Conservation (phyloP, 2,329 filamentous ascomycete genomes). For the Exophiala xenobiotica region DNA sequence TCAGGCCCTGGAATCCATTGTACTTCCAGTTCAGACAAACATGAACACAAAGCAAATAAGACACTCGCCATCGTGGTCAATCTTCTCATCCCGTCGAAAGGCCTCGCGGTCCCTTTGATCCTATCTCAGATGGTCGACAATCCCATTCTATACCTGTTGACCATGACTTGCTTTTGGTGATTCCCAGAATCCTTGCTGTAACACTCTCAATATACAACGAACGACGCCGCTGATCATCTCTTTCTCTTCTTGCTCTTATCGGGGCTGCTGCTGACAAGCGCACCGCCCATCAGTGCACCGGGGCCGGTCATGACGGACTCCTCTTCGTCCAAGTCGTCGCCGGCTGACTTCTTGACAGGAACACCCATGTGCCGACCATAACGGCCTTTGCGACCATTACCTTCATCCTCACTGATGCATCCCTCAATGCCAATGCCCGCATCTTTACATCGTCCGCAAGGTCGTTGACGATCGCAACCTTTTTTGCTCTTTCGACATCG, state of each 20-base stretch:
- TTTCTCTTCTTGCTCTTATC: slow-evolving; percentile 72
- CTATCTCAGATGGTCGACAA: slow-evolving; percentile 4
- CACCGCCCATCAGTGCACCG: slow-evolving; percentile 34
- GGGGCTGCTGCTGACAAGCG: slow-evolving; percentile 36
- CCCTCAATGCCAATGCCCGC: slow-evolving; percentile 90
- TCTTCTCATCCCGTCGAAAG: slow-evolving; percentile 12
- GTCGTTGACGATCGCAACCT: slow-evolving; percentile 93
- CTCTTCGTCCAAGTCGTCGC: slow-evolving; percentile 53
- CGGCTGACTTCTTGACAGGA: slow-evolving; percentile 58
- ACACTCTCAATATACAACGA: not conserved
- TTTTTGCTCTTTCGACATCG: slow-evolving; percentile 99
- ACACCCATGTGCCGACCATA: slow-evolving; percentile 74
- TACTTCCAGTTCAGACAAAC: slow-evolving; percentile 4
- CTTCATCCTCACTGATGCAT: slow-evolving; percentile 96
- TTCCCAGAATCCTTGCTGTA: not conserved
- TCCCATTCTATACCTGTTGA: slow-evolving; percentile 19
- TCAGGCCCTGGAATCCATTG: not conserved
- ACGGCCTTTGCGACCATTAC: slow-evolving; percentile 92
- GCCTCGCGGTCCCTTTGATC: slow-evolving; percentile 19
- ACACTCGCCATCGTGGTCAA: slow-evolving; percentile 5
- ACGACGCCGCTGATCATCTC: slow-evolving; percentile 45
- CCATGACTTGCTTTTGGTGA: not conserved
- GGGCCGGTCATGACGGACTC: slow-evolving; percentile 44
- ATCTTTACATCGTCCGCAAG: slow-evolving; percentile 92
- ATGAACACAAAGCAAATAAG: slow-evolving; percentile 12